Conservation (phyloP, 2,329 filamentous ascomycete genomes). For the Didymellaceae sp. region DNA sequence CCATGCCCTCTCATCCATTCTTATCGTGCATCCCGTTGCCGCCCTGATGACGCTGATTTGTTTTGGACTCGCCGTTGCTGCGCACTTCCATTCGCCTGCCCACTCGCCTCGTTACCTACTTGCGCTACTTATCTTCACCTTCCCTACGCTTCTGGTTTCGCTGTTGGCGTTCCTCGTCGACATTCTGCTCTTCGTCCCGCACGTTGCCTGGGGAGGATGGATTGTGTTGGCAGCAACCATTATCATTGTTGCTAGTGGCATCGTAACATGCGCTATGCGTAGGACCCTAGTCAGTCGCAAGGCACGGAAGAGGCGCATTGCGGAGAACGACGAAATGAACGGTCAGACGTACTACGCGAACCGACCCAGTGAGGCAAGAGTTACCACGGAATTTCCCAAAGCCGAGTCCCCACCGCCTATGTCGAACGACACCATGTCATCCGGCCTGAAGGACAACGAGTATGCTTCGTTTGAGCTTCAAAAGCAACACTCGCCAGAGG, state of each 20-base stretch:
- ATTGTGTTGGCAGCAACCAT: slow-evolving; percentile 89
- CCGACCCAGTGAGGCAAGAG: slow-evolving; percentile 43
- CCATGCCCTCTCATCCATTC: slow-evolving; percentile 79
- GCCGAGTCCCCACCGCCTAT: slow-evolving; percentile 63
- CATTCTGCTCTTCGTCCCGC: slow-evolving; percentile 91
- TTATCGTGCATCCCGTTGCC: slow-evolving; percentile 92
- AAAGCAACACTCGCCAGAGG: slow-evolving; percentile 68
- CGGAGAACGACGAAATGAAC: slow-evolving; percentile 95
- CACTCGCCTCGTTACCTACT: slow-evolving; percentile 91
- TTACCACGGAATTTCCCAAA: slow-evolving; percentile 52
- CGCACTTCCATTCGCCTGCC: slow-evolving; percentile 85
- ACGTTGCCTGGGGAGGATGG: slow-evolving; percentile 93
- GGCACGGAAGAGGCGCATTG: slow-evolving; percentile 89
- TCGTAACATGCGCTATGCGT: slow-evolving; percentile 94
- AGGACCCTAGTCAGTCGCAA: slow-evolving; percentile 90
- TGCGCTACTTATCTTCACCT: slow-evolving; percentile 80
- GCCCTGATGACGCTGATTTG: slow-evolving; percentile 85
- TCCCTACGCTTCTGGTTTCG: slow-evolving; percentile 82
- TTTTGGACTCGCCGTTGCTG: slow-evolving; percentile 77
- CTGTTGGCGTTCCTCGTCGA: slow-evolving; percentile 91
- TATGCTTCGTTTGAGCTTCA: slow-evolving; percentile 70
- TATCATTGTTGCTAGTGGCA: slow-evolving; percentile 77
- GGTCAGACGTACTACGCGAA: slow-evolving; percentile 83
- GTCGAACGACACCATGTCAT: slow-evolving; percentile 62
- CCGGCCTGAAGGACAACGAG: slow-evolving; percentile 57